Percentiles rank a stretch among this genome's conserved stretches.
Conservation (phyloP, 1,284 basidiomycete species). For the Exobasidium rhododendri region DNA sequence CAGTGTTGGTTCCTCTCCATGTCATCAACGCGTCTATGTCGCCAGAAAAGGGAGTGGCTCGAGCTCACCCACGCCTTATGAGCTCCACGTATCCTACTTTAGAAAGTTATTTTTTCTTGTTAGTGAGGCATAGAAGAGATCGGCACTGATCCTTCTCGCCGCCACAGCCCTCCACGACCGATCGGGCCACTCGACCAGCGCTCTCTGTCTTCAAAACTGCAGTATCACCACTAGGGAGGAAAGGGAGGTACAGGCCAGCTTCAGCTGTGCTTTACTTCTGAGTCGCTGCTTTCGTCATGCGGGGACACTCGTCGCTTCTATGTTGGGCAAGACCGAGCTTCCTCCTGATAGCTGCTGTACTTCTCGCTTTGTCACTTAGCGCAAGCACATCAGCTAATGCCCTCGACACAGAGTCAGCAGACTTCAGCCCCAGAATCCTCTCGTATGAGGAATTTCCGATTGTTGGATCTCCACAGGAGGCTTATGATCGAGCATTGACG, state of each 20-base stretch:
- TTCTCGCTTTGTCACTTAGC: not conserved
- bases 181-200: too few relatives aligned
- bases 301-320: too few relatives aligned
- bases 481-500: constrained; percentile 32
- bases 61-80: too few relatives aligned
- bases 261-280: not conserved
- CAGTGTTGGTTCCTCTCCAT: not conserved
- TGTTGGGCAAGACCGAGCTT: not conserved
- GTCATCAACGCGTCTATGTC: too few relatives aligned
- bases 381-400: not conserved
- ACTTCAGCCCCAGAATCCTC: not conserved
- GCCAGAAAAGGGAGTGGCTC: too few relatives aligned
- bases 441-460: not conserved
- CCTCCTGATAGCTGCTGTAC: not conserved
- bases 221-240: too few relatives aligned
- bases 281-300: too few relatives aligned
- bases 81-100: not conserved
- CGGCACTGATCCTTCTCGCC: too few relatives aligned
- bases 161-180: too few relatives aligned
- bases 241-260: not conserved
- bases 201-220: too few relatives aligned
- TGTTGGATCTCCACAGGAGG: constrained; percentile 18
- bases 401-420: not conserved
- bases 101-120: too few relatives aligned
- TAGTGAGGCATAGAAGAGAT: too few relatives aligned